Evolutionary conservation across 2,329 filamentous ascomycete genomes (phyloP).

Genomic region (Lecanosticta acicola): DNA sequence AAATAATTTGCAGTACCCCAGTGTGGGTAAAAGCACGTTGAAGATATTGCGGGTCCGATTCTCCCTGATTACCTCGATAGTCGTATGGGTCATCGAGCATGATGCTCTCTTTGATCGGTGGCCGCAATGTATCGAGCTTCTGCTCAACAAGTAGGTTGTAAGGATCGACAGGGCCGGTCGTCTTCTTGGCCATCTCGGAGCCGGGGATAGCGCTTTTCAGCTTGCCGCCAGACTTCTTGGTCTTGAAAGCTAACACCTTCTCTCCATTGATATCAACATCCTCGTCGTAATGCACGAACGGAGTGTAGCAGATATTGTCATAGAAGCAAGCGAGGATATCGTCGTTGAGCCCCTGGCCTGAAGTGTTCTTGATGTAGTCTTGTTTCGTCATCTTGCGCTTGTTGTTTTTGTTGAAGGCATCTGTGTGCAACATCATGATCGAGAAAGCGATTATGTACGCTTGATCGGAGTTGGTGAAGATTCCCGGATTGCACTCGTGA

Average conservation of each 20-base stretch:
- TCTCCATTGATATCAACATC: constrained; percentile 75
- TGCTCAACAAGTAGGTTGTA: constrained; percentile 91
- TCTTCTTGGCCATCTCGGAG: constrained; percentile 68
- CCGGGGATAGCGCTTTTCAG: constrained; percentile 55
- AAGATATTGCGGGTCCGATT: constrained; percentile 71
- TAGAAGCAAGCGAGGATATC: constrained; percentile 95
- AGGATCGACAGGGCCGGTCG: constrained; percentile 65
- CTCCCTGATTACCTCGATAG: constrained; percentile 71
- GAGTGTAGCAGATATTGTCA: constrained; percentile 96
- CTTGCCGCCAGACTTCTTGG: constrained; percentile 56
- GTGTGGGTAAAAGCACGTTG: constrained; percentile 88
- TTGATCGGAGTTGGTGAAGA: constrained; percentile 84
- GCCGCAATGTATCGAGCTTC: constrained; percentile 74
- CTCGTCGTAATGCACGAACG: constrained; percentile 96
- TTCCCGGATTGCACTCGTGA: constrained; percentile 95
- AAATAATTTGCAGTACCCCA: constrained; percentile 89
- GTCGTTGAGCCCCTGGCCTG: constrained; percentile 83
- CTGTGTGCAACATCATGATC: constrained; percentile 89
- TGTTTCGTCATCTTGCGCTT: constrained; percentile 97
- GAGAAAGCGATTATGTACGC: constrained; percentile 99
- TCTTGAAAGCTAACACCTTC: constrained; percentile 61
- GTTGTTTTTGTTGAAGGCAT: constrained; percentile 99
- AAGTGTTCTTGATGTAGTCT: constrained; percentile 93
- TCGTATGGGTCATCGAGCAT: constrained; percentile 85
- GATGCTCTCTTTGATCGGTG: constrained; percentile 87